Conservation (phyloP, 2,329 filamentous ascomycete species). For the Aspergillus phoenicis region DNA sequence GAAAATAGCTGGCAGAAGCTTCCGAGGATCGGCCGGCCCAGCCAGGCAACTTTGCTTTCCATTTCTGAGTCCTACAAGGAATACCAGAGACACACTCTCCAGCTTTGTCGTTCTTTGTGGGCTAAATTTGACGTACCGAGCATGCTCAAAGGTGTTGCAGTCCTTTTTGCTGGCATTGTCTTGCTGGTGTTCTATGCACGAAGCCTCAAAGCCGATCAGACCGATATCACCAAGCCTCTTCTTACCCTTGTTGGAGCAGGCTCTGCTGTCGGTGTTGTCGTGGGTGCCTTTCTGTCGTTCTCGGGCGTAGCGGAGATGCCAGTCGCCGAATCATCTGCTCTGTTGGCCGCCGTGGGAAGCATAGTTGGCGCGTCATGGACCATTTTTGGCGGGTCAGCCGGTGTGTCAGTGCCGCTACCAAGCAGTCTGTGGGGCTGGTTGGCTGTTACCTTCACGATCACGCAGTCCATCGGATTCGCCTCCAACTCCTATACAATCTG, state of each 20-base stretch:
- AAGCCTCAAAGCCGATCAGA: conserved; percentile 55
- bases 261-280: conserved; percentile 45
- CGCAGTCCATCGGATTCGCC: conserved; percentile 89
- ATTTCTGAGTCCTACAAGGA: conserved; percentile 63
- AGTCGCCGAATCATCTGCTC: conserved; percentile 36
- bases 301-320: conserved; percentile 32
- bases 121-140: conserved; percentile 84
- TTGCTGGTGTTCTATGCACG: conserved; percentile 73
- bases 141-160: conserved; percentile 77
- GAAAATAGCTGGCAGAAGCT: conserved; percentile 56
- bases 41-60: conserved; percentile 41
- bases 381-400: conserved; percentile 42
- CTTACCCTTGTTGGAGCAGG: conserved; percentile 56
- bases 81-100: conserved; percentile 79
- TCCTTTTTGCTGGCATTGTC: conserved; percentile 69
- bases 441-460: conserved; percentile 75
- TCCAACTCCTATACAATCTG: conserved; percentile 99
- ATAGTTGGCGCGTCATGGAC: conserved; percentile 47
- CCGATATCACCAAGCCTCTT: conserved; percentile 56
- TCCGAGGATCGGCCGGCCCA: conserved; percentile 43
- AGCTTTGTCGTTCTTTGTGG: conserved; percentile 82
- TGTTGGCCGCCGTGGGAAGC: conserved; percentile 49
- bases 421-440: conserved; percentile 87
- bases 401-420: conserved; percentile 61
- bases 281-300: conserved; percentile 29